These are phyloP conservation scores for Fusarium irregulare DNA, from an alignment of 2,329 filamentous ascomycete species.

Conservation along the genomic window DNA sequence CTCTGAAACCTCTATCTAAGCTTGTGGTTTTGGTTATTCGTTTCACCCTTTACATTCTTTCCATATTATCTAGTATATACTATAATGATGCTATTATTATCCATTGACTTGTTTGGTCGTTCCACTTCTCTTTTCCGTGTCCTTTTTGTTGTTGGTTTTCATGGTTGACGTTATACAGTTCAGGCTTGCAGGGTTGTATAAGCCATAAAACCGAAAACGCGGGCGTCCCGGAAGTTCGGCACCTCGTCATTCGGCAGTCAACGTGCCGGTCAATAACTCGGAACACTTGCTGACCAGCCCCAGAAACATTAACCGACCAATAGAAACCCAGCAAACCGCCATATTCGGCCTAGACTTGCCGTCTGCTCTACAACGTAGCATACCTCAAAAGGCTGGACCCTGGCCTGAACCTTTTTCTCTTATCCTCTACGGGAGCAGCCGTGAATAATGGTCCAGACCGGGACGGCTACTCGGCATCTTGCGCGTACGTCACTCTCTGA, in stretches of 20 bases:
- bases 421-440: constrained; percentile 25
- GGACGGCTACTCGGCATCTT: constrained; percentile 38
- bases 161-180: background rate
- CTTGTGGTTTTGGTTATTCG: constrained; percentile 68
- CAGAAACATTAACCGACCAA: constrained; percentile 20
- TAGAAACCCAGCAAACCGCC: constrained; percentile 21
- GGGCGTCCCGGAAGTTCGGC: constrained; percentile 46
- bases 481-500: constrained; percentile 26
- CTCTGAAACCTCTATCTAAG: constrained; percentile 65
- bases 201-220: constrained; percentile 9
- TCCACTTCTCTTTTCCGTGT: background rate
- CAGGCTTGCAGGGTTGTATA: constrained; percentile 22
- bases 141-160: background rate
- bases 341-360: constrained; percentile 38
- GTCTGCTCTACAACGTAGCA: constrained; percentile 4
- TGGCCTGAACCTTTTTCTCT: constrained; percentile 12
- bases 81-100: constrained; percentile 2
- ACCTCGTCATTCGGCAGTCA: constrained; percentile 37
- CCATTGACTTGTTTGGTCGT: background rate
- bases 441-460: constrained; percentile 4
- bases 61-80: background rate
- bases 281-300: constrained; percentile 29
- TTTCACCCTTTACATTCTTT: constrained; percentile 70
- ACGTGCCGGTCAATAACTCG: constrained; percentile 37
- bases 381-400: background rate